Percentiles rank a stretch among this genome's conserved stretches.
Conservation (phyloP, 2,329 filamentous ascomycete species). For the Orbilia ellipsospora region DNA sequence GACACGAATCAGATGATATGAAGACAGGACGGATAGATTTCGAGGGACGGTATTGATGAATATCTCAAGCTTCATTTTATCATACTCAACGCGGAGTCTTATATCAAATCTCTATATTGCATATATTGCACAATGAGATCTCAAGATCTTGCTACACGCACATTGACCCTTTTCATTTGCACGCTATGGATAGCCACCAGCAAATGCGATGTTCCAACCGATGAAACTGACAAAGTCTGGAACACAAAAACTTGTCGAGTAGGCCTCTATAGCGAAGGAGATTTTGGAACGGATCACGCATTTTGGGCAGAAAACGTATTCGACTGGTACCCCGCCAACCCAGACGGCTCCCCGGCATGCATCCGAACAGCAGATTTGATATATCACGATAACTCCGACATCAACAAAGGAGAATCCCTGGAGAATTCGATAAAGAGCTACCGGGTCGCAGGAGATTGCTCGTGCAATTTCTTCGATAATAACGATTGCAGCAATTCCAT, state of each 20-base stretch:
- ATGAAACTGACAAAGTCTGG: not conserved
- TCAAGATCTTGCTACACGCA: too few relatives aligned
- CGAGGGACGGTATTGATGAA: too few relatives aligned
- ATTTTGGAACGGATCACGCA: constrained; percentile 3
- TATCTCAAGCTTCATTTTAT: too few relatives aligned
- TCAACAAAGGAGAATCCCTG: not conserved
- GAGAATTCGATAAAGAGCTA: constrained; percentile 3
- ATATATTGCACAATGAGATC: too few relatives aligned
- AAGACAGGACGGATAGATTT: too few relatives aligned
- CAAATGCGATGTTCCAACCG: too few relatives aligned
- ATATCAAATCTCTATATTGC: too few relatives aligned
- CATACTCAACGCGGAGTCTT: too few relatives aligned
- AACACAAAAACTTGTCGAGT: not conserved
- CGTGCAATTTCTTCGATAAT: constrained; percentile 17
- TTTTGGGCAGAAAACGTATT: constrained; percentile 5
- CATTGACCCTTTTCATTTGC: too few relatives aligned
- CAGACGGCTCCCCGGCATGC: not conserved
- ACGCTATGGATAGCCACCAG: too few relatives aligned
- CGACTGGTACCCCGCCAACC: not conserved
- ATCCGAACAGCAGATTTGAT: not conserved
- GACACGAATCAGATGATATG: too few relatives aligned
- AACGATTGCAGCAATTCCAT: not conserved
- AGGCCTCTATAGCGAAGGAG: not conserved
- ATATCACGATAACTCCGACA: not conserved
- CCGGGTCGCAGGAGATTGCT: constrained; percentile 12